phyloP scores from a whole-genome alignment of 345 rosid species.

The Gossypium anomalum region DNA sequence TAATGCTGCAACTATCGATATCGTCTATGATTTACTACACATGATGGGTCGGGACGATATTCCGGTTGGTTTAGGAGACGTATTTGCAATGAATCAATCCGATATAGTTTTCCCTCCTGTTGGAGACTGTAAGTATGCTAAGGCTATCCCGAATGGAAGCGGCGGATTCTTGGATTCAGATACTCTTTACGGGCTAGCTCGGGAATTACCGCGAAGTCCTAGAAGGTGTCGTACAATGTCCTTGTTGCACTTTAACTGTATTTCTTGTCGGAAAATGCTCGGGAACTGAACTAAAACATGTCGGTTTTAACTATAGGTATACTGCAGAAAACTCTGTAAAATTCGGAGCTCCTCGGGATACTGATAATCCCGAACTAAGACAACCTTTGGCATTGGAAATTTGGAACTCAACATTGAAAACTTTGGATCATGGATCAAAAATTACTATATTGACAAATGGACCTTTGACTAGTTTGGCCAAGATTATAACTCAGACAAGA shows the following conservation, averaged over 20 bases:
- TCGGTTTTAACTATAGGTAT: conserved; percentile 38
- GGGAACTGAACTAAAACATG: conserved; percentile 11
- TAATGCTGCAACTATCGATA: conserved; percentile 84
- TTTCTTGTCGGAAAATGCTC: not conserved
- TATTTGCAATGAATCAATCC: conserved; percentile 69
- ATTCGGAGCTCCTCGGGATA: conserved; percentile 68
- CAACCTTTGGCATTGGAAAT: conserved; percentile 73
- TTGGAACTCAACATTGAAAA: conserved; percentile 45
- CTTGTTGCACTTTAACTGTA: not conserved
- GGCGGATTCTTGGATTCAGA: conserved; percentile 90
- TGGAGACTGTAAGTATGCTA: conserved; percentile 74
- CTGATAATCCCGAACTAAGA: conserved; percentile 63
- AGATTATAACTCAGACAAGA: conserved; percentile 39
- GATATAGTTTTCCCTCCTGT: conserved; percentile 40
- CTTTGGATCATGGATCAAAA: conserved; percentile 42
- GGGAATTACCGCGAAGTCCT: conserved; percentile 74
- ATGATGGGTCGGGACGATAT: conserved; percentile 99
- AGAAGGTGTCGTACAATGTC: conserved; percentile 46
- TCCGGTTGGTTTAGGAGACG: conserved; percentile 70
- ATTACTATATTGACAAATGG: conserved; percentile 74
- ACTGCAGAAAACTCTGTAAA: conserved; percentile 67
- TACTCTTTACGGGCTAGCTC: conserved; percentile 84
- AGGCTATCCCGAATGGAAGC: conserved; percentile 71
- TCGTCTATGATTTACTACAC: conserved; percentile 76
- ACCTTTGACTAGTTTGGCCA: conserved; percentile 77